Evolutionary conservation across 2,329 filamentous ascomycete genomes (phyloP).

Genomic region (Plenodomus tracheiphilus): DNA sequence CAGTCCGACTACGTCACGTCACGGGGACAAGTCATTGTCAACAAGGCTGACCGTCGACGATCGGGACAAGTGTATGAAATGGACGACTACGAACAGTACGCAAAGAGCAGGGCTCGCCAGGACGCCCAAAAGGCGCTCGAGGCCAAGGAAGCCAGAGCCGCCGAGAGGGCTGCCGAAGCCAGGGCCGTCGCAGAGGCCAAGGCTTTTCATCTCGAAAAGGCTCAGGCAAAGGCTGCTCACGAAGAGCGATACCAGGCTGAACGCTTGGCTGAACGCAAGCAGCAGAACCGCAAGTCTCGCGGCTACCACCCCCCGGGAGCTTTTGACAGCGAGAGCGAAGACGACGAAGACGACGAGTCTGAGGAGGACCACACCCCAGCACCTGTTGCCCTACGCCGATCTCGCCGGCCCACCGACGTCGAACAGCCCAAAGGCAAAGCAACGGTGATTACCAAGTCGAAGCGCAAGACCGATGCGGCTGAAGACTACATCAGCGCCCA

Average conservation of each 20-base stretch:
- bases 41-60: slow-evolving; percentile 27
- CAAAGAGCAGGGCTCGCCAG: neutral
- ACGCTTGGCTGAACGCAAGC: slow-evolving; percentile 11
- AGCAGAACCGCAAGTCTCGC: slow-evolving; percentile 16
- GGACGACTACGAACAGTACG: slow-evolving; percentile 13
- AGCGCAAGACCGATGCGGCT: slow-evolving; percentile 17
- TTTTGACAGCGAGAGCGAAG: slow-evolving; percentile 16
- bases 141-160: neutral
- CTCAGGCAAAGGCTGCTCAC: neutral
- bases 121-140: neutral
- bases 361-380: slow-evolving; percentile 7
- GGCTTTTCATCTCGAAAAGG: neutral
- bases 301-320: slow-evolving; percentile 15
- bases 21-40: slow-evolving; percentile 29
- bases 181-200: slow-evolving; percentile 3
- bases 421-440: slow-evolving; percentile 23
- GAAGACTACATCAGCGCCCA: slow-evolving; percentile 36
- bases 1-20: slow-evolving; percentile 34
- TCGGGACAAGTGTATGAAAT: slow-evolving; percentile 34
- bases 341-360: slow-evolving; percentile 4
- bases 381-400: slow-evolving; percentile 11
- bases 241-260: slow-evolving; percentile 9
- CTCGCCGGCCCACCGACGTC: slow-evolving; percentile 27
- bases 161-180: slow-evolving; percentile 3
- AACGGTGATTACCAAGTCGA: slow-evolving; percentile 19